Evolutionary conservation across 768 basidiomycete species (phyloP), one percentile per base, ranked within the genome.

Genomic region (Leccinum truebloodii): DNA sequence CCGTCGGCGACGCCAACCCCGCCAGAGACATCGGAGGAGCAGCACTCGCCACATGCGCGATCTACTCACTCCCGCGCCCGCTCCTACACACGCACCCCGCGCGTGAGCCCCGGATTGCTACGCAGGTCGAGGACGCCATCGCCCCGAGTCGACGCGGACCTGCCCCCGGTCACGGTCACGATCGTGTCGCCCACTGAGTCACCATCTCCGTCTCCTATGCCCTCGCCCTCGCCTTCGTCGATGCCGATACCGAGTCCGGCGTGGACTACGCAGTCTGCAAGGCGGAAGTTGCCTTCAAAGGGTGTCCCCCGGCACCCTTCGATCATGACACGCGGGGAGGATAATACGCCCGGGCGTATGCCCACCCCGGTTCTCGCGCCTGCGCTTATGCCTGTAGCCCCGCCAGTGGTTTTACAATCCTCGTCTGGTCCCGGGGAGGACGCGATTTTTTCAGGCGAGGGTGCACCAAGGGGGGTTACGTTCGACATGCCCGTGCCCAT

Each of bases 11-110:
- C 49, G 49, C 55, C 65, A 41, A 59, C 59, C 0, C 35, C 67
- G 13, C 41, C 61, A 9, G 46, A 67, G 63, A 52, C 41, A 44
- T 44, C 68, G 62, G 52, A 76, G 58, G 57, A 68, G 6, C 68
- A 64, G 39, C 60, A 59, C 5, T 64, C 67, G 22, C 67, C 69
- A 0, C 65, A 65, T 12, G 41, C 12, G 24, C 69, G 58, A 2
- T 59, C 55, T 4, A 18, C 26, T 13, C 59, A 28, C 22, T 22
- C 52, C 1, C 39, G 32, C 55, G 1, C 57, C 60, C 8, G 59
- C 57, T 14, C 22, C 14, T 16, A 24, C 20, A 22, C 48, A 4
- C 24, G 22, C 13, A 14, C 48, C 48, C 20, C 24, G 1, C n/a
- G n/a, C 8, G 14, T 16, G 20, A 10, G 9, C 1, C 58, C 66